Evolutionary conservation across 352 stramenopile genomes (phyloP).

Genomic region (Pythium rishiriense): DNA sequence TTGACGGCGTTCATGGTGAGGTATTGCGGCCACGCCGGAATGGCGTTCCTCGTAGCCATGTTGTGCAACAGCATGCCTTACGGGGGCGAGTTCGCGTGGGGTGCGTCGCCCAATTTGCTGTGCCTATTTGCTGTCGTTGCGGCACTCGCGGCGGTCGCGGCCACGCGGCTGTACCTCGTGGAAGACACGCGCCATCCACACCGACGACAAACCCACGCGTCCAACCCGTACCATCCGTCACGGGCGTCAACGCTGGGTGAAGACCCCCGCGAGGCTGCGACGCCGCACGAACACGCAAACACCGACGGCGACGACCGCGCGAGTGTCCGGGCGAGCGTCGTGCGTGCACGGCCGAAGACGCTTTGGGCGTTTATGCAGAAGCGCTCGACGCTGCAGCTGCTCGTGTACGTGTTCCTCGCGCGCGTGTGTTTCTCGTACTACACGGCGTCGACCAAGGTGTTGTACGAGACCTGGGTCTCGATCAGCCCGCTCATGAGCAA

Average conservation of each 20-base stretch:
- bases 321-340: neutral
- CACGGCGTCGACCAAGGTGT: conserved; percentile 46
- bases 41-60: conserved; percentile 47
- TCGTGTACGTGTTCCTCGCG: conserved; percentile 45
- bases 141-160: conserved; percentile 15
- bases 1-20: conserved; percentile 40
- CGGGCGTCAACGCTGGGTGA: conserved; percentile 14
- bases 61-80: conserved; percentile 58
- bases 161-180: conserved; percentile 40
- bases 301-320: neutral
- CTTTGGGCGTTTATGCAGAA: conserved; percentile 44
- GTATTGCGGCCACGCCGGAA: conserved; percentile 39
- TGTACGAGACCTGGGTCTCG: conserved; percentile 60
- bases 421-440: conserved; percentile 65
- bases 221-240: conserved; percentile 3
- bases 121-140: conserved; percentile 40
- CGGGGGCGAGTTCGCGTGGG: conserved; percentile 53
- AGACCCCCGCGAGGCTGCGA: neutral
- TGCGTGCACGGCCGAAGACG: conserved; percentile 2
- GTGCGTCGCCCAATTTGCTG: conserved; percentile 45
- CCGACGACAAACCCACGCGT: neutral
- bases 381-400: conserved; percentile 39
- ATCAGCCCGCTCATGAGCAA: conserved; percentile 42
- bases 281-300: neutral
- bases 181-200: conserved; percentile 25